Percentiles rank a stretch among this genome's conserved stretches.
Evolutionary conservation across 352 stramenopile species (phyloP).

Genomic region (Phytopythium kandeliae): DNA sequence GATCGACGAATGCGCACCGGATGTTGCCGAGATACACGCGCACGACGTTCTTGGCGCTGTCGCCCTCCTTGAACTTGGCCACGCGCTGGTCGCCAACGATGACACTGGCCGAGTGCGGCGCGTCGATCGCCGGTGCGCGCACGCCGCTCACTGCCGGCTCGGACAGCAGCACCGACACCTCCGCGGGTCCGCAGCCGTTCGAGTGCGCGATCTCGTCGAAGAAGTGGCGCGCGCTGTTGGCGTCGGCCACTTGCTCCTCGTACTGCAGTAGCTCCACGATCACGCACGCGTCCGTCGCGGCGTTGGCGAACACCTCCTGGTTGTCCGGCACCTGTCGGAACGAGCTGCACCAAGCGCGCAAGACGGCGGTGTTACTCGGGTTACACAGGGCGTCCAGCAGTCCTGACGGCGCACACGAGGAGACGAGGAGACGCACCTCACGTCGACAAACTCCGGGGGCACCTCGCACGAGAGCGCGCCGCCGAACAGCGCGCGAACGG

Average conservation of each 20-base stretch:
- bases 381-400: background rate
- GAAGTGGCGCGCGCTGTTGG: conserved; percentile 59
- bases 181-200: conserved; percentile 59
- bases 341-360: conserved; percentile 11
- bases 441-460: conserved; percentile 66
- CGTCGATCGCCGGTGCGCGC: conserved; percentile 26
- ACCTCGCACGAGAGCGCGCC: conserved; percentile 71
- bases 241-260: conserved; percentile 40
- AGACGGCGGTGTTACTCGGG: background rate
- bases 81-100: conserved; percentile 75
- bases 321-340: conserved; percentile 87
- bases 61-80: conserved; percentile 82
- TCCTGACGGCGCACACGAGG: background rate
- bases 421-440: conserved; percentile 33
- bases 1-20: conserved; percentile 16
- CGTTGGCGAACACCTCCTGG: conserved; percentile 85
- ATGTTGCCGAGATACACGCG: conserved; percentile 76
- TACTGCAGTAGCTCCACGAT: conserved; percentile 81
- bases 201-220: conserved; percentile 82
- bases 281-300: conserved; percentile 70
- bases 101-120: conserved; percentile 31
- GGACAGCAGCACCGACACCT: conserved; percentile 46
- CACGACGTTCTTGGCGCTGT: conserved; percentile 80
- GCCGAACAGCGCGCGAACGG: conserved; percentile 40
- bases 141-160: conserved; percentile 24